These are phyloP conservation scores for Quercus rubra DNA, from an alignment of 306 rosid species.

Conservation along the genomic window DNA sequence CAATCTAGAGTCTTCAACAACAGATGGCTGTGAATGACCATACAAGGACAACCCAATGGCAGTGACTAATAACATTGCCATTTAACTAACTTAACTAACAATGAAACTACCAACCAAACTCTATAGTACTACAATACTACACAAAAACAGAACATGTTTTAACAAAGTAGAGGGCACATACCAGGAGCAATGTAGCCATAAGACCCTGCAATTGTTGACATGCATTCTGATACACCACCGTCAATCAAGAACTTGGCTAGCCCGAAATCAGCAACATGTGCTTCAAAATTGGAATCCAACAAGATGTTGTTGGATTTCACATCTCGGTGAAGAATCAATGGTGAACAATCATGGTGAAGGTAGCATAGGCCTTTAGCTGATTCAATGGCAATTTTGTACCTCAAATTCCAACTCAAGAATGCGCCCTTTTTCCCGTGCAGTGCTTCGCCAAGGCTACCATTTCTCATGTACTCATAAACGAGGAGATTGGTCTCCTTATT, in stretches of 20 bases:
- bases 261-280: conserved; percentile 88
- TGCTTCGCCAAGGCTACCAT: conserved; percentile 87
- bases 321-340: conserved; percentile 74
- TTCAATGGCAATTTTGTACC: conserved; percentile 75
- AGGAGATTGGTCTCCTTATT: conserved; percentile 73
- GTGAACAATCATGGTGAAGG: conserved; percentile 89
- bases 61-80: not conserved
- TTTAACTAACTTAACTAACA: conserved; percentile 39
- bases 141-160: no score
- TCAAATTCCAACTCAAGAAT: conserved; percentile 61
- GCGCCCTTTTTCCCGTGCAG: conserved; percentile 61
- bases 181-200: conserved; percentile 97
- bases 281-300: conserved; percentile 74
- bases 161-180: conserved; percentile 19
- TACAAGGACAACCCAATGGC: conserved; percentile 1
- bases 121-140: not conserved
- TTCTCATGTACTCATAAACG: conserved; percentile 84
- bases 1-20: not conserved
- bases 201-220: conserved; percentile 91
- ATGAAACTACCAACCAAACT: not conserved
- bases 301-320: conserved; percentile 86
- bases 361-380: conserved; percentile 83
- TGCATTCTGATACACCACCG: conserved; percentile 71
- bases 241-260: conserved; percentile 79
- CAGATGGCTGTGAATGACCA: not conserved